Evolutionary conservation across 192 early-diverging fungal genomes (phyloP).

Genomic region (Coemansia sp.): DNA sequence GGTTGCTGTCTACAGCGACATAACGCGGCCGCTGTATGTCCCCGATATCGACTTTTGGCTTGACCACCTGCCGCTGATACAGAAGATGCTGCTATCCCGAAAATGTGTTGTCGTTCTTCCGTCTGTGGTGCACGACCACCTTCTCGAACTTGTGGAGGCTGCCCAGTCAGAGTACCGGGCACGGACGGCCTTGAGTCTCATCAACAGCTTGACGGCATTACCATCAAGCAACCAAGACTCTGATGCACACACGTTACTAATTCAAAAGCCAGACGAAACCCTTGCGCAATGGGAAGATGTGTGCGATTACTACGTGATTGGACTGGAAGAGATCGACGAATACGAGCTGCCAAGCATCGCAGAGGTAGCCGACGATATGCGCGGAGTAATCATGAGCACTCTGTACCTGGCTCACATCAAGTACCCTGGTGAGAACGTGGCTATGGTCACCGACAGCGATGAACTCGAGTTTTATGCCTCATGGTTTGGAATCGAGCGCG

Average conservation of each 20-base stretch:
- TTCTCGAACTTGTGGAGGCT: not conserved
- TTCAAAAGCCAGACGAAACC: not conserved
- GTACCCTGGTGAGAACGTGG: conserved; percentile 6
- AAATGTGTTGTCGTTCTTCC: conserved; percentile 6
- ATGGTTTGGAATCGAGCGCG: conserved; percentile 37
- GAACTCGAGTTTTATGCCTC: conserved; percentile 45
- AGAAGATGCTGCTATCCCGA: conserved; percentile 8
- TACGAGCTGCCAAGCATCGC: conserved; percentile 31
- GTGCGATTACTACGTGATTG: conserved; percentile 12
- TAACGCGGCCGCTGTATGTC: conserved; percentile 5
- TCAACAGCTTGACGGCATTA: not conserved
- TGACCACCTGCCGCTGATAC: conserved; percentile 11
- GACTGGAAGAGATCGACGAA: conserved; percentile 15
- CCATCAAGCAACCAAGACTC: not conserved
- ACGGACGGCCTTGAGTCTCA: conserved; percentile 8
- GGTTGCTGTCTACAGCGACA: not conserved
- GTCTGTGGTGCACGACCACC: not conserved
- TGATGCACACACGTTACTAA: not conserved
- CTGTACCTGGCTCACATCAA: conserved; percentile 14
- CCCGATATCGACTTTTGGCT: conserved; percentile 28
- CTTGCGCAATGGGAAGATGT: conserved; percentile 25
- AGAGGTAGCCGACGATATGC: conserved; percentile 36
- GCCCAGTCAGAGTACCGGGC: not conserved
- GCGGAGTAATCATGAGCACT: conserved; percentile 23
- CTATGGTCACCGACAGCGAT: conserved; percentile 27